Evolutionary conservation across 345 rosid species (phyloP).

Genomic region (Eucalyptus albens): DNA sequence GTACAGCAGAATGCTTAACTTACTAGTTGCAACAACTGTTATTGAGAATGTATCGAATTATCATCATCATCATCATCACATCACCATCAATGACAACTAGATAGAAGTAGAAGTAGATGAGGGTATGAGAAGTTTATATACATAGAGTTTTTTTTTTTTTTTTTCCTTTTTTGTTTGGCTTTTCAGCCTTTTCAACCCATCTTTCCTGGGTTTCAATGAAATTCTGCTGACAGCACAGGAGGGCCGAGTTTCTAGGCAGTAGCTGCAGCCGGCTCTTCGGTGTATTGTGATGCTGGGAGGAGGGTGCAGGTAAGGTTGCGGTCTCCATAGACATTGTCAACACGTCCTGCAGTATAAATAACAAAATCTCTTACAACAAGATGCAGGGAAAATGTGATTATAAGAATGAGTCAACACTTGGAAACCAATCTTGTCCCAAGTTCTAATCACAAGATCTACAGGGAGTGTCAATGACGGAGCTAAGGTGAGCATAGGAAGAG

Average conservation of each 20-base stretch:
- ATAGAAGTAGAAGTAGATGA: neutral
- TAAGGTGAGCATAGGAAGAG: neutral
- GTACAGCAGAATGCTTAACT: neutral
- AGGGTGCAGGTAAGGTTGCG: constrained; percentile 93
- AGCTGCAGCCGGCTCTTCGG: constrained; percentile 81
- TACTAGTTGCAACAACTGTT: neutral
- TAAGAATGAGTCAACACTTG: neutral
- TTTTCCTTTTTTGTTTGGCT: neutral
- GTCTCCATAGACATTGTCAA: constrained; percentile 95
- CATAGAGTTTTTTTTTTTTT: neutral
- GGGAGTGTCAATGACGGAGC: neutral
- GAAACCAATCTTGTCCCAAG: neutral
- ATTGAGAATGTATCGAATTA: neutral
- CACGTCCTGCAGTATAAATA: constrained; percentile 47
- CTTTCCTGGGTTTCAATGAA: neutral
- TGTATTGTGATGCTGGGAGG: constrained; percentile 45
- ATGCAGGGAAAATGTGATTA: neutral
- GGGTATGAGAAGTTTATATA: neutral
- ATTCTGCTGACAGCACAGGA: neutral
- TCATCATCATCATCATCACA: neutral
- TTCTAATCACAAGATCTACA: neutral
- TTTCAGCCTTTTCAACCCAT: neutral
- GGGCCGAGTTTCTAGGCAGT: constrained; percentile 23
- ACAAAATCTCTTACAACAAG: neutral
- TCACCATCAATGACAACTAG: neutral